These are phyloP conservation scores for Ambrosia trifida DNA, from an alignment of 129 eudicot genomes.

Conservation along the genomic window DNA sequence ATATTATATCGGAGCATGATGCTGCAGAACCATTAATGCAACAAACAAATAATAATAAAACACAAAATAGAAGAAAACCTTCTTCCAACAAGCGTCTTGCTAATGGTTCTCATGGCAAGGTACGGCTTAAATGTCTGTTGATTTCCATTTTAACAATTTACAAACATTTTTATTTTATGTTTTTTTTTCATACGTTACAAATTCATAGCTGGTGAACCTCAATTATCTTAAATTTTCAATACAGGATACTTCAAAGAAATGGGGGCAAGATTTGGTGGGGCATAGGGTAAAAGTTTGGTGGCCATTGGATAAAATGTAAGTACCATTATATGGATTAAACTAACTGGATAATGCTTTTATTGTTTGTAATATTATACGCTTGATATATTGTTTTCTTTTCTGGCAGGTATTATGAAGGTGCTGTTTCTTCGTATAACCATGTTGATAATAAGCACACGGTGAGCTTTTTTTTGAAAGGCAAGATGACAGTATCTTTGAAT, in stretches of 20 bases:
- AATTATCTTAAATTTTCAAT: neutral
- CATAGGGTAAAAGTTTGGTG: conserved; percentile 78
- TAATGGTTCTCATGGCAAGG: conserved; percentile 33
- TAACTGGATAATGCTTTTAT: conserved; percentile 2
- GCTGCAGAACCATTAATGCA: conserved; percentile 19
- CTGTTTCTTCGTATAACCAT: conserved; percentile 51
- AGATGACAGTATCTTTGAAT: conserved; percentile 5
- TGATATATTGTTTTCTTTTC: neutral
- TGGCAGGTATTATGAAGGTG: conserved; percentile 62
- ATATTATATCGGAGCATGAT: conserved; percentile 9
- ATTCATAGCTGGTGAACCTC: neutral
- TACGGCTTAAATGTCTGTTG: conserved; percentile 7
- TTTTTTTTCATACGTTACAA: neutral
- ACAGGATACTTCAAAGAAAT: conserved; percentile 37
- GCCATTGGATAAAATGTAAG: conserved; percentile 74
- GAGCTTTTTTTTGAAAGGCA: no score
- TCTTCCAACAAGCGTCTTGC: conserved; percentile 24
- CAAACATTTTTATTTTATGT: neutral
- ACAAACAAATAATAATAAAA: conserved; percentile 3
- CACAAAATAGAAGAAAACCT: conserved; percentile 14
- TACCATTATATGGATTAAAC: conserved; percentile 17
- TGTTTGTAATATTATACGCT: neutral
- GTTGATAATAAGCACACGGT: conserved; percentile 55
- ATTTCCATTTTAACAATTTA: neutral
- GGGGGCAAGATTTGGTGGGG: conserved; percentile 68